These are phyloP conservation scores for Conidiobolus incongruus DNA, from an alignment of 371 early-diverging fungal species.

Conservation along the genomic window DNA sequence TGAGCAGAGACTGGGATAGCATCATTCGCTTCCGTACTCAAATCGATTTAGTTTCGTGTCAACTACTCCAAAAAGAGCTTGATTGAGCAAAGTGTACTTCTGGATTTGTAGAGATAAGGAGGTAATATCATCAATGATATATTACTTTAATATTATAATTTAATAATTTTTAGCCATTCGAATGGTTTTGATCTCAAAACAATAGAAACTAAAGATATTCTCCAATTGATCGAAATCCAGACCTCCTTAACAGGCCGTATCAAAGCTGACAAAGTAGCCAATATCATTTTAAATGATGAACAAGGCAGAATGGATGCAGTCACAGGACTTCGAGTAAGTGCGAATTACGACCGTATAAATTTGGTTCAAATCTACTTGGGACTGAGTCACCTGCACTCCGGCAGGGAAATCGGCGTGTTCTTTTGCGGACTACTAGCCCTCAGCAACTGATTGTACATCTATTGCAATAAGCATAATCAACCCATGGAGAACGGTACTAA, in stretches of 20 bases:
- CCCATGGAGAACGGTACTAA: constrained; percentile 7
- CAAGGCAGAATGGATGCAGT: constrained; percentile 20
- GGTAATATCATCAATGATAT: constrained; percentile 6
- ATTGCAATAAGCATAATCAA: constrained; percentile 33
- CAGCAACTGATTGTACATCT: constrained; percentile 20
- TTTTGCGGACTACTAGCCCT: constrained; percentile 35
- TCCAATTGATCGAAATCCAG: constrained; percentile 43
- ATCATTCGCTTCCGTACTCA: constrained; percentile 15
- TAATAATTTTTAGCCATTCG: constrained; percentile 26
- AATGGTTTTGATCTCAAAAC: constrained; percentile 53
- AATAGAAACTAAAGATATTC: constrained; percentile 34
- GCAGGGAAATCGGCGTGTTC: constrained; percentile 28
- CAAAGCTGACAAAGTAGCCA: constrained; percentile 19
- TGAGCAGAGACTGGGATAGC: constrained; percentile 68
- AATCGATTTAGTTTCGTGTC: constrained; percentile 20
- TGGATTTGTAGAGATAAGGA: constrained; percentile 67
- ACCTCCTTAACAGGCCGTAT: constrained; percentile 45
- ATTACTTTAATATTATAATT: background rate
- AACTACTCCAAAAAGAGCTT: constrained; percentile 17
- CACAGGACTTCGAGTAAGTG: constrained; percentile 28
- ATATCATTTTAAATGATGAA: constrained; percentile 24
- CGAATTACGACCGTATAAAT: constrained; percentile 36
- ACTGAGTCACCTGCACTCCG: constrained; percentile 18
- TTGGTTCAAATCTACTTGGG: constrained; percentile 28
- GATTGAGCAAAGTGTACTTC: constrained; percentile 61